Base-by-base conservation (phyloP, 1,139 yeast species). In the Trichomonascaceae sp. region DNA sequence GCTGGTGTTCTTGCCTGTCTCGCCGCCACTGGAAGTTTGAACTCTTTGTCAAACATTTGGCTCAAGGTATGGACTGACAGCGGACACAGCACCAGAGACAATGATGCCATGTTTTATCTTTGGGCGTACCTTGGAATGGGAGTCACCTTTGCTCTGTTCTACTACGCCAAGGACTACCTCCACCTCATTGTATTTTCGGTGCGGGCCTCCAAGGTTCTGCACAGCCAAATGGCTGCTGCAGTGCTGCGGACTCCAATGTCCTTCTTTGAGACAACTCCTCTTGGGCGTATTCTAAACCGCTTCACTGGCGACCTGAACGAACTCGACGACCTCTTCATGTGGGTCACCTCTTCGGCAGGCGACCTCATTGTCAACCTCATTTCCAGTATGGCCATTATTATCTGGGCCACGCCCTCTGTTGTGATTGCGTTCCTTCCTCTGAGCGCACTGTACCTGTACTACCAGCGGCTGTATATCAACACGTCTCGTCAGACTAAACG, bases 51-150 rank as follows among this genome's bases (percentile, higher is more conserved):
- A 27, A 82, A 76, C 50, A 69, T 87, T 35, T 89, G 98, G 98
- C 71, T 89, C 50, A 89, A 89, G 55, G 85, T 82, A 54, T 89
- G 97, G 97, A 82, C 93, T 13, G 96, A 85, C 54, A 71, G 77
- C 20, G 85, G 85, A 51, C 69, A 82, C 3, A 59, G 54, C 33
- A 55, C 60, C 31, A 85, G 85, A 18, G 64, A 61, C 40, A 84
- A 87, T 52, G 51, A 71, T 35, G 72, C 79, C 16, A 61, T 60
- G 30, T 71, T 62, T 44, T 82, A 82, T 51, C 64, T 87, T 49
- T 76, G 78, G 18, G 65, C 78, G 32, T 82, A 84, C 55, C 68
- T 81, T 40, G 60, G 67, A 11, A 60, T 82, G 35, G 93, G 95
- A 42, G 50, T 84, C 33, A 63, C 71, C 3, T 69, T 87, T 4